Base-by-base conservation (phyloP, 495 filamentous ascomycete genomes). In the Neurospora sp. region DNA sequence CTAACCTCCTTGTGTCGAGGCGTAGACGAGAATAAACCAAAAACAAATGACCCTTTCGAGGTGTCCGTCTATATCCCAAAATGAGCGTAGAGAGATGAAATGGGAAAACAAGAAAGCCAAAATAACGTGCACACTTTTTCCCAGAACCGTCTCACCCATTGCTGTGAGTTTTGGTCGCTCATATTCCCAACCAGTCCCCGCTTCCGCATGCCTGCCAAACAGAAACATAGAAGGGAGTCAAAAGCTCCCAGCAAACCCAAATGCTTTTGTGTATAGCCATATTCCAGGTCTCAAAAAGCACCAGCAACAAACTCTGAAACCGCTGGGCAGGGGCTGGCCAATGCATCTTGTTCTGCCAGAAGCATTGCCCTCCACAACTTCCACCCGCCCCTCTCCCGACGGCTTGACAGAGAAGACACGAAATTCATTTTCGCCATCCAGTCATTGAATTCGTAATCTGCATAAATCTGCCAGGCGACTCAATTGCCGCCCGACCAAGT, bases 361-460 rank as follows among this genome's bases (percentile, higher is more conserved):
- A 66, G 54, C 28, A 66, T 36, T 66, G 15, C 28, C 54, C 24
- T 62, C 24, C 54, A 66, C 54, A 66, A 39, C 78, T 74, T 77
- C 76, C 45, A 72, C 71, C 71, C 71, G 45, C 70, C 72, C 71
- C 71, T 70, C 69, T 28, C 73, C 48, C 31, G 28, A 36, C 54
- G 54, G 69, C 45, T 71, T 71, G 19, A 71, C 48, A 38, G 38
- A 75, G 70, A 71, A 69, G 34, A 76, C 77, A 78, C 73, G 71
- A 79, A 74, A 78, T 72, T 62, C 74, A 45, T 70, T 69, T 34
- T 66, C 54, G 54, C 73, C 76, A 66, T 74, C 71, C 77, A 73
- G 70, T 72, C 77, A 66, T 75, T 62, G 69, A 74, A 75, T 69
- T 79, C 78, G 66, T 80, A 69, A 76, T 72, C 69, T 70, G 73